Base-by-base conservation (phyloP, 257 asterid species). In the Echium plantagineum region DNA sequence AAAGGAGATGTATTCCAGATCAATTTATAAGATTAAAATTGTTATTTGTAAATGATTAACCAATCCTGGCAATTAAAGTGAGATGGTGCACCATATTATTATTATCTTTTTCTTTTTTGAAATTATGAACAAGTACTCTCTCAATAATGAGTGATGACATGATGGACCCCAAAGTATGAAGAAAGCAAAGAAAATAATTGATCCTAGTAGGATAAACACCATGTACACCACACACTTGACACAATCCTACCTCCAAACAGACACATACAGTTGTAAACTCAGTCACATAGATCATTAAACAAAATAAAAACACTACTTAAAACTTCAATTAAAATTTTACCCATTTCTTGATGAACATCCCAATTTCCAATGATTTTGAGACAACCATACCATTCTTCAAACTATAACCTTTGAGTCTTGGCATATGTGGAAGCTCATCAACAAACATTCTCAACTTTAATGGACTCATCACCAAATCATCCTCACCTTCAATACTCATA, bases 341-440 rank as follows among this genome's bases (percentile, higher is more conserved):
- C 97, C 94, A 90, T 69, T 83, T 87, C 65, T 83, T 90, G 76
- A 31, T 63, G 70, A 71, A 90, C 97, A 90, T 90, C 73, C 89
- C 90, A 47, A 90, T 81, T 8, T 47, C 26, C 65, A 90, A 81
- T 0, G 68, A 68, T 18, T 73, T 84, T 0, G 90, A 65, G 15
- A 67, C 72, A 16, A 70, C 68, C 21, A 52, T 51, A 3, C 78
- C 86, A 66, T 77, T 55, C 63, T 65, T 60, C 10, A 74, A 62
- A 58, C 74, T 64, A 64, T 63, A 86, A 2, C 82, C 94, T 64
- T 78, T 80, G 75, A 90, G 68, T 69, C 75, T 76, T 60, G 96
- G 96, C 80, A 90, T 83, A 16, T 87, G 83, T 16, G 80, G 80
- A 32, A 90, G 73, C 42, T 81, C 63, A 66, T 90, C 96, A 3